A percentile compares a stretch with the other conserved stretches of the same genome.
Evolutionary conservation across 768 basidiomycete genomes (phyloP).

Genomic region (Podaxis sp.): DNA sequence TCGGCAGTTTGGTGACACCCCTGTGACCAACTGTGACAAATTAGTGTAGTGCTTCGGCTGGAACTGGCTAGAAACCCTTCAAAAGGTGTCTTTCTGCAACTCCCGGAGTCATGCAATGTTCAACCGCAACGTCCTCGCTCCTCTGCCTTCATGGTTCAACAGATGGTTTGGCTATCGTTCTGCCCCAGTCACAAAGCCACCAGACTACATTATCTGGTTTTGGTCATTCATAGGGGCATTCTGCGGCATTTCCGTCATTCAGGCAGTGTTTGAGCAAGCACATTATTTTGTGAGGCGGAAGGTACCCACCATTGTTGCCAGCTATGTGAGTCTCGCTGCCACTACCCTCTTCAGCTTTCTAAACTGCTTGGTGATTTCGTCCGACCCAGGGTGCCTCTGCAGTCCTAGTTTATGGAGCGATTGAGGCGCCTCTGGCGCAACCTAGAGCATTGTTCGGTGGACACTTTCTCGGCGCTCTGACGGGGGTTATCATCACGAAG

Average conservation of each 20-base stretch:
- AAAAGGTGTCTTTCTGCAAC: neutral
- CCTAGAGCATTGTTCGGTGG: slow-evolving; percentile 51
- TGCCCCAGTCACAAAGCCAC: slow-evolving; percentile 28
- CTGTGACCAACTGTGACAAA: neutral
- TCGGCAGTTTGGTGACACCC: neutral
- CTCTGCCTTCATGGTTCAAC: slow-evolving; percentile 35
- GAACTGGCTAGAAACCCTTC: neutral
- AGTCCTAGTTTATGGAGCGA: slow-evolving; percentile 52
- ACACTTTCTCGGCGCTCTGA: slow-evolving; percentile 49
- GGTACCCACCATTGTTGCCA: slow-evolving; percentile 48
- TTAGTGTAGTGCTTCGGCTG: neutral
- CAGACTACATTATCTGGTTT: slow-evolving; percentile 40
- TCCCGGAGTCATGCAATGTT: neutral
- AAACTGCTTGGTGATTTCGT: neutral
- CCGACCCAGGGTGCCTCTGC: slow-evolving; percentile 50
- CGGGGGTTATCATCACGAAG: slow-evolving; percentile 51
- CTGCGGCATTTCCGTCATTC: slow-evolving; percentile 47
- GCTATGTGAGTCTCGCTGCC: slow-evolving; percentile 38
- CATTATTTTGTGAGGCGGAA: slow-evolving; percentile 45
- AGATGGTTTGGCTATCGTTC: slow-evolving; percentile 48
- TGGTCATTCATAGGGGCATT: slow-evolving; percentile 59
- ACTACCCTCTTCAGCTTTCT: neutral
- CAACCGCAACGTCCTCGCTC: slow-evolving; percentile 27
- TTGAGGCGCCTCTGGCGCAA: slow-evolving; percentile 54
- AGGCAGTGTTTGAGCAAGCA: slow-evolving; percentile 48